Conservation (phyloP, 2,329 filamentous ascomycete genomes). For the Didymella sp. region DNA sequence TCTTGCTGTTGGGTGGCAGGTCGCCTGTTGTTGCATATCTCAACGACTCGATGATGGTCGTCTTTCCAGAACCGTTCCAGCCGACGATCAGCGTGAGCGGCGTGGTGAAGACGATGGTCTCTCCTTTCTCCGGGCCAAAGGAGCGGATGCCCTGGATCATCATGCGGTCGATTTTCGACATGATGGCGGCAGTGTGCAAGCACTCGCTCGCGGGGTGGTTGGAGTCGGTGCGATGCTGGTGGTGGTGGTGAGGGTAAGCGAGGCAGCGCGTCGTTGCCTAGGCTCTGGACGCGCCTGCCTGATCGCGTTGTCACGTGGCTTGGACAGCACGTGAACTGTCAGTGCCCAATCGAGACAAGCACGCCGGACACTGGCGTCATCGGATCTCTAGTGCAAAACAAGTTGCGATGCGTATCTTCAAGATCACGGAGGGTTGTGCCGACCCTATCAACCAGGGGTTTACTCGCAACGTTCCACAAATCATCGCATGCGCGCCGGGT, state of each 20-base stretch:
- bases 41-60: slow-evolving; percentile 97
- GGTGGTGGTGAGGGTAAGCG: neutral
- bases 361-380: neutral
- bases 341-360: neutral
- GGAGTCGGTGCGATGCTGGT: neutral
- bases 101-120: slow-evolving; percentile 86
- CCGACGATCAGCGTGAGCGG: slow-evolving; percentile 96
- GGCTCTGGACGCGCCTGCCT: neutral
- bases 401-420: neutral
- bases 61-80: slow-evolving; percentile 97
- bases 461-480: neutral
- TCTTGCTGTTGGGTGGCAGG: slow-evolving; percentile 86
- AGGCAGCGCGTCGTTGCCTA: neutral
- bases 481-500: slow-evolving; percentile 6
- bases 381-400: neutral
- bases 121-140: slow-evolving; percentile 76
- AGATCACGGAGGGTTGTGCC: slow-evolving; percentile 1
- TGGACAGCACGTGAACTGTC: slow-evolving; percentile 13
- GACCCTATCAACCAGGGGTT: slow-evolving; percentile 2
- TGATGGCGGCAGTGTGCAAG: slow-evolving; percentile 8
- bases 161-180: slow-evolving; percentile 82
- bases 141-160: slow-evolving; percentile 86
- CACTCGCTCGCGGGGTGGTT: neutral
- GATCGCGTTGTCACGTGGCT: slow-evolving; percentile 7
- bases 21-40: slow-evolving; percentile 98